These are phyloP conservation scores for Holtermannia corniformis DNA, from an alignment of 768 basidiomycete genomes.

Conservation along the genomic window DNA sequence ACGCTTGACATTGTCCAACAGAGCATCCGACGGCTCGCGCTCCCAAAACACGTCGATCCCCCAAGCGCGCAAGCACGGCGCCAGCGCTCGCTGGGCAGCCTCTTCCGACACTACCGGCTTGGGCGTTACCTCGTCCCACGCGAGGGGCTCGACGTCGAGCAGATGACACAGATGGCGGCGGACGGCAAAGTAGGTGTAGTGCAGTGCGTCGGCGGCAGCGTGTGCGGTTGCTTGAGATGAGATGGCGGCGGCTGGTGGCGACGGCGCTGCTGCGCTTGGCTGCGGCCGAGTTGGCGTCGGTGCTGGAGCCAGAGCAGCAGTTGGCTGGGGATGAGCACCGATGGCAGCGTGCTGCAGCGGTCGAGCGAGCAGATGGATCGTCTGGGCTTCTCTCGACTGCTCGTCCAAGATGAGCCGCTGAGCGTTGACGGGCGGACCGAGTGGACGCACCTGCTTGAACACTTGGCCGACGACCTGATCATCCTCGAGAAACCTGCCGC, in stretches of 20 bases:
- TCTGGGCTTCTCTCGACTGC: slow-evolving; percentile 15
- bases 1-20: not conserved
- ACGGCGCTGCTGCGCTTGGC: not conserved
- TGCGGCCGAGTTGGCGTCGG: not conserved
- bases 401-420: slow-evolving; percentile 2
- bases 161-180: slow-evolving; percentile 26
- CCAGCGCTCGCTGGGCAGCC: slow-evolving; percentile 3
- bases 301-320: not conserved
- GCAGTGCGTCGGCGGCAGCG: slow-evolving; percentile 21
- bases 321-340: not conserved
- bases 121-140: slow-evolving; percentile 24
- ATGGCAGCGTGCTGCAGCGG: slow-evolving; percentile 5
- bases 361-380: slow-evolving; percentile 27
- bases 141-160: slow-evolving; percentile 9
- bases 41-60: not conserved
- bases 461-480: slow-evolving; percentile 24
- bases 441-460: slow-evolving; percentile 17
- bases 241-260: not conserved
- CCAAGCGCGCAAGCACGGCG: not conserved
- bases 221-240: slow-evolving; percentile 2
- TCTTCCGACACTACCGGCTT: slow-evolving; percentile 10
- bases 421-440: not conserved
- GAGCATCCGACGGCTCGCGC: not conserved
- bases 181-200: slow-evolving; percentile 30
- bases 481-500: slow-evolving; percentile 29